Evolutionary conservation across 148 eudicot genomes (phyloP), one percentile per base, ranked within the genome.

Genomic region (Cornus controversa): DNA sequence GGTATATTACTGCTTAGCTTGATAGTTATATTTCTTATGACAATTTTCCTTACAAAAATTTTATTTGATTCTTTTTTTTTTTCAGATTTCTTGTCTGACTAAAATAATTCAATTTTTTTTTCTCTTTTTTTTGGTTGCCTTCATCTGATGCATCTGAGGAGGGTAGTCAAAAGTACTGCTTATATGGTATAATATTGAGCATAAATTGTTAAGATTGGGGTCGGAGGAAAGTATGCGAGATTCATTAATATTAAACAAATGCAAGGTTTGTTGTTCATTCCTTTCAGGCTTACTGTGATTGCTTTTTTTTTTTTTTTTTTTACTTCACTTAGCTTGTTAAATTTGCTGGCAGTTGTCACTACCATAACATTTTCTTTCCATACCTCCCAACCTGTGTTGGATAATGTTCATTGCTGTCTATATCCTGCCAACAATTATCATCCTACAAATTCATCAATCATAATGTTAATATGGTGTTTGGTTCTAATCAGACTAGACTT

Each of bases 191-290:
- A 27, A 73, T 77, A 47, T 60, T 36, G 26, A 3, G 76, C 90
- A 90, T 92, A 86, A 82, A 28, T 81, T 69, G 42, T 58, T 84
- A 10, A 75, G 45, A 66, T 74, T 78, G 78, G 81, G 77, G 8
- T 25, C n/a, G 37, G 73, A 67, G 62, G 77, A 71, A 57, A 75
- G 71, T 69, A 67, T 71, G 5, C n/a, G 28, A 34, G 66, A 27
- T 29, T n/a, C n/a, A n/a, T 8, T 75, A 57, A 78, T 62, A 75
- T 23, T 57, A 26, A 60, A 54, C 27, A 77, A 62, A 66, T 87
- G 92, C 78, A 75, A 83, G 87, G 92, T 86, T 60, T 23, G 82
- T 79, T 27, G 60, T 78, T 26, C 71, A 70, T 37, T 23, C 66
- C 13, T 20, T 16, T 5, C 3, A 68, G 6, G 37, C 14, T 68